A percentile compares a stretch with the other conserved stretches of the same genome.
Evolutionary conservation across 2,329 filamentous ascomycete species (phyloP).

Genomic region (Beauveria varroae): DNA sequence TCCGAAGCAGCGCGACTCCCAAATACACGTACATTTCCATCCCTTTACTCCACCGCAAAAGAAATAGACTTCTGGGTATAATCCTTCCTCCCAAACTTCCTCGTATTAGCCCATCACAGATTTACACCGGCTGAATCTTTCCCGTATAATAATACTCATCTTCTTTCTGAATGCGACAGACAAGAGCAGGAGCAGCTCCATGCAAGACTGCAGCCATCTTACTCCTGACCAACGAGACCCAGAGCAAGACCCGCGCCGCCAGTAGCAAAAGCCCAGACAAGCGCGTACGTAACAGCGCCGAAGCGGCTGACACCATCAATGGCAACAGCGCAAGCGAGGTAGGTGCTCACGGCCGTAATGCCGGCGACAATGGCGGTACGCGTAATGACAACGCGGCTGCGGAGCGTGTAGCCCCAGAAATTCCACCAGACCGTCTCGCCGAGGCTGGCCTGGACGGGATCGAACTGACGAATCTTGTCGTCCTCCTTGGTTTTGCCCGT

Average conservation of each 20-base stretch:
- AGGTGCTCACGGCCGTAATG: constrained; percentile 51
- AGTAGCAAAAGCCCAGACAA: constrained; percentile 64
- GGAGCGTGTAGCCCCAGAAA: constrained; percentile 59
- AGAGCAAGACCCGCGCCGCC: constrained; percentile 50
- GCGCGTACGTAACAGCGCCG: constrained; percentile 67
- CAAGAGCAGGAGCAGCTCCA: neutral
- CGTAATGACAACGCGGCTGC: constrained; percentile 55
- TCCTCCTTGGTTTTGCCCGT: constrained; percentile 42
- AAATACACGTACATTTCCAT: neutral
- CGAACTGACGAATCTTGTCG: constrained; percentile 45
- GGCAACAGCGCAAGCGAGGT: constrained; percentile 57
- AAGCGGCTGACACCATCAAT: constrained; percentile 61
- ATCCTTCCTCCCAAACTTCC: neutral
- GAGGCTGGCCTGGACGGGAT: constrained; percentile 58
- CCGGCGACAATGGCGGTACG: constrained; percentile 55
- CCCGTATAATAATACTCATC: neutral
- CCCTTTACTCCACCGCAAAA: neutral
- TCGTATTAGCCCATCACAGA: neutral
- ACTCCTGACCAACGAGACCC: constrained; percentile 41
- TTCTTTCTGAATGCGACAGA: neutral
- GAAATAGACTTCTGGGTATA: constrained; percentile 1
- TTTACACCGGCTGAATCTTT: neutral
- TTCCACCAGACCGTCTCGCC: constrained; percentile 65
- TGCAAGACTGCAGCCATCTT: constrained; percentile 1
- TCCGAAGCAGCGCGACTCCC: neutral